phyloP scores from a whole-genome alignment of 108 stramenopile species.

The Discostella stelligeroides region DNA sequence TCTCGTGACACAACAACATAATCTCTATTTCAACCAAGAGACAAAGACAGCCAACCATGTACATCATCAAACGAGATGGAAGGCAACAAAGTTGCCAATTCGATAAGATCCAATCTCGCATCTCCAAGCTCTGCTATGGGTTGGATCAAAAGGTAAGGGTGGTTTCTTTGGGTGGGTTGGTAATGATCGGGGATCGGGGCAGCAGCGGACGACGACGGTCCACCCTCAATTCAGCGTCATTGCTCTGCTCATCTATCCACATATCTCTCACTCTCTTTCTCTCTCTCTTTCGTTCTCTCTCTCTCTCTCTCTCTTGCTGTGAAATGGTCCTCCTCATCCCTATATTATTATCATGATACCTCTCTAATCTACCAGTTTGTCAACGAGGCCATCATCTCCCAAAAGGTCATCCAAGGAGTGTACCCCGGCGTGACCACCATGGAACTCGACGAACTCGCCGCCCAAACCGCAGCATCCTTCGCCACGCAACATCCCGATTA shows the following conservation, averaged over 20 bases:
- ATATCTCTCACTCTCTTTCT: no score
- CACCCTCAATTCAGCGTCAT: conserved; percentile 1
- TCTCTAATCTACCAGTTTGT: conserved; percentile 90
- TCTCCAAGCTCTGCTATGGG: conserved; percentile 96
- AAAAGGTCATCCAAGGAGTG: conserved; percentile 99
- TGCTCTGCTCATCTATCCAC: background rate
- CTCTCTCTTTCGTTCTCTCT: background rate
- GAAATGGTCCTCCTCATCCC: no score
- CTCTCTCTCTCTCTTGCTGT: background rate
- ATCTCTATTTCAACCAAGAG: background rate
- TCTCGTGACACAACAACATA: background rate
- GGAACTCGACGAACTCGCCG: conserved; percentile 99
- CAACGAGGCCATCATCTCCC: conserved; percentile 91
- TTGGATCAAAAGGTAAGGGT: conserved; percentile 88
- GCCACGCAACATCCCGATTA: conserved; percentile 99
- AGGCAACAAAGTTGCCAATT: conserved; percentile 92
- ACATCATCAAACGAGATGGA: conserved; percentile 96
- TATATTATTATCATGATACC: no score
- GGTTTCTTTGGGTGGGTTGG: conserved; percentile 8
- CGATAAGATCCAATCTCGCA: conserved; percentile 98
- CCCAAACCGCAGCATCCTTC: conserved; percentile 99
- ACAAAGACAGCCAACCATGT: conserved; percentile 78
- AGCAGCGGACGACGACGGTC: background rate
- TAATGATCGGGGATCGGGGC: background rate
- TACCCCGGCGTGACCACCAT: conserved; percentile 97